Evolutionary conservation across 2,329 filamentous ascomycete genomes (phyloP).

Genomic region (Piedraia hortae): DNA sequence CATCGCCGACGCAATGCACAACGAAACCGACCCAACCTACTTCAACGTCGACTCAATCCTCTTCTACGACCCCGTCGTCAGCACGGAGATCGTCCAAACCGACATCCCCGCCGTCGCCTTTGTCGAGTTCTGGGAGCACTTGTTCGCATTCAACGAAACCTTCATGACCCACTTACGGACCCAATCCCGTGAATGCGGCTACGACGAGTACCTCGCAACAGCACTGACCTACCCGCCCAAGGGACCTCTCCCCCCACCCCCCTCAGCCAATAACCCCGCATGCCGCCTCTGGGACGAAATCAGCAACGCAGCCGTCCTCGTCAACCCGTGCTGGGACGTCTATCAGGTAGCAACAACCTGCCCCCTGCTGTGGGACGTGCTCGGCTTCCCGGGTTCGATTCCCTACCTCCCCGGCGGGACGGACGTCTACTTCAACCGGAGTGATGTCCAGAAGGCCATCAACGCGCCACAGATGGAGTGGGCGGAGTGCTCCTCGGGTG

Average conservation of each 20-base stretch:
- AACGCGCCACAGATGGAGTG: constrained; percentile 34
- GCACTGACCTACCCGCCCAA: constrained; percentile 42
- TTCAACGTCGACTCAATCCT: constrained; percentile 41
- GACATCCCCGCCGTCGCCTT: constrained; percentile 28
- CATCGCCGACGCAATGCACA: constrained; percentile 44
- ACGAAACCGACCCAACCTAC: constrained; percentile 34
- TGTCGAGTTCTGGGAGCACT: constrained; percentile 29
- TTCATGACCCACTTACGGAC: constrained; percentile 26
- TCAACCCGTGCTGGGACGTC: constrained; percentile 57
- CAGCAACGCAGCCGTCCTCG: constrained; percentile 21
- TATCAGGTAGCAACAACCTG: constrained; percentile 44
- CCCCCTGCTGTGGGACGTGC: constrained; percentile 38
- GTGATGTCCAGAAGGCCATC: constrained; percentile 14
- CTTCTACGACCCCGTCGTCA: constrained; percentile 7
- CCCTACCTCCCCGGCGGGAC: constrained; percentile 35
- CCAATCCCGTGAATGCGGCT: constrained; percentile 29
- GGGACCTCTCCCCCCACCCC: constrained; percentile 27
- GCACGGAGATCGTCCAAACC: constrained; percentile 23
- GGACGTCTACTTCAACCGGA: constrained; percentile 19
- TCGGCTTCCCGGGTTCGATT: constrained; percentile 39
- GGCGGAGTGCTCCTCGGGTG: constrained; percentile 26
- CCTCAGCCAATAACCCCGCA: constrained; percentile 20
- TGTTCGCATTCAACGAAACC: constrained; percentile 37
- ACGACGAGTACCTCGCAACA: constrained; percentile 28
- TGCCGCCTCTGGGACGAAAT: constrained; percentile 26